Evolutionary conservation across 1,284 basidiomycete species (phyloP), one percentile per base, ranked within the genome.

Genomic region (Apiotrichum mycotoxinovorans): DNA sequence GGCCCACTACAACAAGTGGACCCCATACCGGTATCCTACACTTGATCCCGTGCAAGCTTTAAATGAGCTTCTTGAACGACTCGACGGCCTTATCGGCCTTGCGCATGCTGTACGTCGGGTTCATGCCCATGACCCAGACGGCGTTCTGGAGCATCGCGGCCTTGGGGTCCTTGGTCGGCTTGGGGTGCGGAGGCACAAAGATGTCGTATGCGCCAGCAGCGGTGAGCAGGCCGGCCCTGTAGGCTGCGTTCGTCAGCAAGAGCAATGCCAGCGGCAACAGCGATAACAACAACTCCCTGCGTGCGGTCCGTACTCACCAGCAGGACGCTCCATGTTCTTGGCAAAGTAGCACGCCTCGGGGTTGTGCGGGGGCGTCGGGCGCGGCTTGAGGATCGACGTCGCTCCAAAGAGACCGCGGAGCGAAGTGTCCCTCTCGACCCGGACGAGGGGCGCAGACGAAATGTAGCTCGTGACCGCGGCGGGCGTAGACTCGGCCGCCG

Each of bases 131-230:
- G 12, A 23, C n/a, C 22, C 33, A 62, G 17, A 30, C n/a, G 15
- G 47, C 44, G 26, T 22, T 40, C 17, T 43, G 26, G 15, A 17
- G 26, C 1, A 51, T 48, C 20, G 34, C 26, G 27, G 48, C 33
- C n/a, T 41, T 26, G 11, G 30, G 37, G 20, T 23, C 38, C 34
- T 46, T 37, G 27, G 41, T 44, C 40, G 40, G 1, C 9, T n/a
- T 22, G 25, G 63, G 59, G 4, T 47, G 15, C 14, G 49, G 38
- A 10, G 58, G 60, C 3, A 56, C 22, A 49, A 54, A 54, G 26
- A 61, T 26, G n/a, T 47, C 46, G 60, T 66, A 67, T 41, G 59
- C 61, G 37, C 68, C 68, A 2, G 56, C 55, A 8, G 57, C 51
- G 27, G 63, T 57, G 41, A 66, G 60, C 9, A 62, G 15, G 26